Conservation (phyloP, 345 rosid species). For the Lumnitzera littorea region DNA sequence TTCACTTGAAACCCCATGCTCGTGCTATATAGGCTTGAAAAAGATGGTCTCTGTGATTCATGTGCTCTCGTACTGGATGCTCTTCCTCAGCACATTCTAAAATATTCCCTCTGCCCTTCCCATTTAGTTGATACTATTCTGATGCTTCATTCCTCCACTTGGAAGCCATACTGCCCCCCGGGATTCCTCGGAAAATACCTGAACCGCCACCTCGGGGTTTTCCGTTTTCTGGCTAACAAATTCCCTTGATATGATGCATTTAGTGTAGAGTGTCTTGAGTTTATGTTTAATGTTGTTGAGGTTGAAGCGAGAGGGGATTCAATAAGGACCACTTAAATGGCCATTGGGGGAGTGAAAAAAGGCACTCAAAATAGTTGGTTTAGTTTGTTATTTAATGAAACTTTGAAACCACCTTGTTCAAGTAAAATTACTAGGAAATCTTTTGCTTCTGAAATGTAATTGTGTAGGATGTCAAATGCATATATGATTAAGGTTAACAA, state of each 20-base stretch:
- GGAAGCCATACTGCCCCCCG: not conserved
- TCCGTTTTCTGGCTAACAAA: not conserved
- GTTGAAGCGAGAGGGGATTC: too few relatives aligned
- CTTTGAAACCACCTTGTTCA: not conserved
- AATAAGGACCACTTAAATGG: not conserved
- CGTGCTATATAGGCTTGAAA: too few relatives aligned
- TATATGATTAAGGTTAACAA: too few relatives aligned
- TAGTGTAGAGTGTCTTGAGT: too few relatives aligned
- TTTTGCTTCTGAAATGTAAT: too few relatives aligned
- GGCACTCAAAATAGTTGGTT: not conserved
- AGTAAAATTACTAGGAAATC: too few relatives aligned
- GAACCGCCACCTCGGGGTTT: not conserved
- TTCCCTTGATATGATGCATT: not conserved
- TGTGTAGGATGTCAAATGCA: too few relatives aligned
- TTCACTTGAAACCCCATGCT: too few relatives aligned
- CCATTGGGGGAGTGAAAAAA: not conserved
- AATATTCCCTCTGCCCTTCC: constrained; percentile 37
- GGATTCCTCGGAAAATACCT: constrained; percentile 1
- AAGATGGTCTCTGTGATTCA: constrained; percentile 27
- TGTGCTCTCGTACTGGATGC: constrained; percentile 4
- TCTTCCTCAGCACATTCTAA: constrained; percentile 44
- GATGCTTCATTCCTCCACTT: constrained; percentile 12
- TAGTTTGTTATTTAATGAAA: constrained; percentile 1
- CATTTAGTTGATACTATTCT: not conserved
- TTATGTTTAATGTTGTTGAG: too few relatives aligned